phyloP scores from a whole-genome alignment of 1,284 basidiomycete genomes.

The Papiliotrema laurentii region DNA sequence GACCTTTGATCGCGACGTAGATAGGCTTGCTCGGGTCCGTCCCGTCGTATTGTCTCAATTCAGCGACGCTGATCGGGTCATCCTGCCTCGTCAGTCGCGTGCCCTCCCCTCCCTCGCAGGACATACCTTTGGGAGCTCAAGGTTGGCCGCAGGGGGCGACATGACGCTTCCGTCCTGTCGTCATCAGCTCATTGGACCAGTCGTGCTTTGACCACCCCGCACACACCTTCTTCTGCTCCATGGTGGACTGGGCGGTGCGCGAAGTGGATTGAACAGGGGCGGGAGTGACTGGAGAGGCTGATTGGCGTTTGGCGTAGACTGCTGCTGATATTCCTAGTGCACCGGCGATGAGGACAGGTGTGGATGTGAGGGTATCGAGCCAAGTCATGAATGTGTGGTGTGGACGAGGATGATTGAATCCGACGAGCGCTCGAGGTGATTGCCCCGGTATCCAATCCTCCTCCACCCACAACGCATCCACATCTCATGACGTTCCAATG shows the following conservation, averaged over 20 bases:
- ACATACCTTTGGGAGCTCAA: conserved; percentile 44
- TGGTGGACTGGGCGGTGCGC: conserved; percentile 9
- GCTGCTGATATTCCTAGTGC: conserved; percentile 29
- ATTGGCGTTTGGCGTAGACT: conserved; percentile 12
- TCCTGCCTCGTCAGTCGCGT: conserved; percentile 19
- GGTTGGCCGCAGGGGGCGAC: conserved; percentile 42
- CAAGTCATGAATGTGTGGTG: conserved; percentile 12
- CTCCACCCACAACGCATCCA: no score
- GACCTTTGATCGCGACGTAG: conserved; percentile 49
- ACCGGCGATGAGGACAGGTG: conserved; percentile 30
- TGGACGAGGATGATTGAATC: neutral
- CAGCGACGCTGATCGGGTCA: conserved; percentile 39
- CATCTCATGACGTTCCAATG: no score
- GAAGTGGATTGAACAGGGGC: neutral
- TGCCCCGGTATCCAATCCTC: no score
- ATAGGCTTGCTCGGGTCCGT: conserved; percentile 42
- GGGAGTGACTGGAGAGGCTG: conserved; percentile 5
- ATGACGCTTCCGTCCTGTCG: conserved; percentile 39
- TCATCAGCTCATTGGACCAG: neutral
- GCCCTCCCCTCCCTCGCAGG: neutral
- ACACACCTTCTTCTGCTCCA: conserved; percentile 21
- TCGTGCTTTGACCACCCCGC: conserved; percentile 15
- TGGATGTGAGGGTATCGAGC: conserved; percentile 37
- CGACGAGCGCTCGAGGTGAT: neutral
- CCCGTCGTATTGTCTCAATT: conserved; percentile 43